These are phyloP conservation scores for Alternaria gansuensis DNA, from an alignment of 2,329 filamentous ascomycete genomes.

Conservation along the genomic window DNA sequence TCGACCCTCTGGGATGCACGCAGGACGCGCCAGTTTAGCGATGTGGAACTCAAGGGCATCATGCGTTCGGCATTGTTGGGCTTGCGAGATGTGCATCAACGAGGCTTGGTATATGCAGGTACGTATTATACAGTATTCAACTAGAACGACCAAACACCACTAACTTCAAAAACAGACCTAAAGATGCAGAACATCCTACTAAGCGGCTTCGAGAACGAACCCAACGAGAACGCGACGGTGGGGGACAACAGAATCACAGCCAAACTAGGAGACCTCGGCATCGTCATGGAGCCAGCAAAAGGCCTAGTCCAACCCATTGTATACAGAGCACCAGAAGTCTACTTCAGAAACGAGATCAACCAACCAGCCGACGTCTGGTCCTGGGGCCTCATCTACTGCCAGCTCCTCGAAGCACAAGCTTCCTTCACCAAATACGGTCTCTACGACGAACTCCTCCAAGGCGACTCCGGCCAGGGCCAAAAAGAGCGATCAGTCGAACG, in stretches of 20 bases:
- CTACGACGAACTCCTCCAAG: conserved; percentile 17
- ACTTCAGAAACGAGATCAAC: conserved; percentile 23
- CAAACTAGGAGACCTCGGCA: conserved; percentile 23
- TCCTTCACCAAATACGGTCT: conserved; percentile 20
- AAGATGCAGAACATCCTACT: conserved; percentile 26
- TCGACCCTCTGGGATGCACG: conserved; percentile 23
- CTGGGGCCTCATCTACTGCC: conserved; percentile 23
- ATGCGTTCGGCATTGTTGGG: conserved; percentile 20
- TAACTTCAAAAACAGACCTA: conserved; percentile 10
- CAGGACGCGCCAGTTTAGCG: conserved; percentile 21
- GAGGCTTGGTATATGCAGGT: conserved; percentile 24
- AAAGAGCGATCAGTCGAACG: conserved; percentile 18
- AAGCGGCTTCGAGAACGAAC: conserved; percentile 14
- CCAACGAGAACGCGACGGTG: conserved; percentile 1
- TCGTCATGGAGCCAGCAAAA: conserved; percentile 24
- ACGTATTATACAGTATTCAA: neutral
- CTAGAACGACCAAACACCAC: neutral
- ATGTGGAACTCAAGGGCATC: conserved; percentile 23
- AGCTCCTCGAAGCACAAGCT: conserved; percentile 23
- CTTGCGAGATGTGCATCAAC: conserved; percentile 20
- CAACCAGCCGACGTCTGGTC: conserved; percentile 23
- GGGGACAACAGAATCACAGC: conserved; percentile 13
- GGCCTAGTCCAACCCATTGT: conserved; percentile 23
- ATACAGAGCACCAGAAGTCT: conserved; percentile 25
- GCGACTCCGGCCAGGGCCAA: conserved; percentile 10